These are phyloP conservation scores for Eimeria tenella DNA, from an alignment of 169 alveolate genomes.

Conservation along the genomic window DNA sequence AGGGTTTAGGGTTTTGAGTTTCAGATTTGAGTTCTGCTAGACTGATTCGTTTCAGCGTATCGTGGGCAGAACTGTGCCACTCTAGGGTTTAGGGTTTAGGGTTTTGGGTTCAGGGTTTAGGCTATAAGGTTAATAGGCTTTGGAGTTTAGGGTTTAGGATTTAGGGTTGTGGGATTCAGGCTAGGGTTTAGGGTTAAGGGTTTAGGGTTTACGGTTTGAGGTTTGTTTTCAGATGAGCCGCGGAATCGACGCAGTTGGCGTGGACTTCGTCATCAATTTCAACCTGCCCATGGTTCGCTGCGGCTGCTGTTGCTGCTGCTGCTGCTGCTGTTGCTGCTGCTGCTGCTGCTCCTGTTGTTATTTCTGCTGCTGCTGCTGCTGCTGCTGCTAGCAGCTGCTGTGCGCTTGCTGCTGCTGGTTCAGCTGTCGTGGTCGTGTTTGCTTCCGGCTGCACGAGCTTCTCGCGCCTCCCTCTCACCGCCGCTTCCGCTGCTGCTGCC, in stretches of 20 bases:
- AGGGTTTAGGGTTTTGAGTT: constrained; percentile 43
- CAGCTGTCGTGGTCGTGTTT: not conserved
- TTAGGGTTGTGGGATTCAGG: not conserved
- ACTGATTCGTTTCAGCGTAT: no score
- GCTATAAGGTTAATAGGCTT: constrained; percentile 75
- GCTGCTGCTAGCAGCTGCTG: not conserved
- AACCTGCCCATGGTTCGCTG: constrained; percentile 85
- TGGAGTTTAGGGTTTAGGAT: not conserved
- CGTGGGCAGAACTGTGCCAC: no score
- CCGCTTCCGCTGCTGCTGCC: not conserved
- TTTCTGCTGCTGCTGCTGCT: not conserved
- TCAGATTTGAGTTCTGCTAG: not conserved
- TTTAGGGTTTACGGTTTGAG: constrained; percentile 14
- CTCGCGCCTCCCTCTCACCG: no score
- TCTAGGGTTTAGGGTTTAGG: not conserved
- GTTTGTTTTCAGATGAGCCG: constrained; percentile 83
- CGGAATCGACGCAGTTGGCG: constrained; percentile 89
- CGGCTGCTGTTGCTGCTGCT: not conserved
- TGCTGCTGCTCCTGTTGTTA: constrained; percentile 9
- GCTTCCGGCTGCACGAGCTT: not conserved
- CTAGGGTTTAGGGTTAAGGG: constrained; percentile 28
- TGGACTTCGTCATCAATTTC: constrained; percentile 87
- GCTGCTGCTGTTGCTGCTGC: not conserved
- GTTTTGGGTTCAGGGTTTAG: constrained; percentile 86
- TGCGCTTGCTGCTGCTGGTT: not conserved